phyloP scores from a whole-genome alignment of 2,329 filamentous ascomycete species.

The Ceratocystis cubensis region DNA sequence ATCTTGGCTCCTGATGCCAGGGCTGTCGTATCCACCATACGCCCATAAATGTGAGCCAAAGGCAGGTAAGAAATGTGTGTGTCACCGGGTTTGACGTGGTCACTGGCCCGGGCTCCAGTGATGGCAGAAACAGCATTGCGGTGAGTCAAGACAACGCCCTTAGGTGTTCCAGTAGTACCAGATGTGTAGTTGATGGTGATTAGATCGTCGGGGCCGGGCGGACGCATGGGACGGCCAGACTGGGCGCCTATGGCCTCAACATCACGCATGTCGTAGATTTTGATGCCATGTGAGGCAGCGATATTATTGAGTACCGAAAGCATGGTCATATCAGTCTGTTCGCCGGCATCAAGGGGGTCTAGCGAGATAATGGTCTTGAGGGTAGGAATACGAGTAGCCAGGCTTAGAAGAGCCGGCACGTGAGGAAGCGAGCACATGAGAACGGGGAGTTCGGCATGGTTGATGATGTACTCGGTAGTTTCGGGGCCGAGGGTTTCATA shows the following conservation, averaged over 20 bases:
- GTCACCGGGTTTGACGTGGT: conserved; percentile 41
- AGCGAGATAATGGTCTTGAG: conserved; percentile 82
- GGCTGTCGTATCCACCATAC: conserved; percentile 64
- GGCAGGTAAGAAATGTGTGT: conserved; percentile 77
- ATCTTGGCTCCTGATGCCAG: conserved; percentile 61
- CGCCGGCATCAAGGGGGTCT: conserved; percentile 69
- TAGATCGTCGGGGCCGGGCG: conserved; percentile 61
- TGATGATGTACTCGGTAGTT: conserved; percentile 88
- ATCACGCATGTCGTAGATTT: conserved; percentile 65
- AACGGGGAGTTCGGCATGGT: conserved; percentile 65
- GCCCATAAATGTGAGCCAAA: conserved; percentile 85
- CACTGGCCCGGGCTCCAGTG: conserved; percentile 45
- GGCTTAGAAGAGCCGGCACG: conserved; percentile 66
- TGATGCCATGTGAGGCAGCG: conserved; percentile 59
- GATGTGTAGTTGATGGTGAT: conserved; percentile 89
- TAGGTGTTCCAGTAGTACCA: conserved; percentile 70
- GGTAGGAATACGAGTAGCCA: conserved; percentile 60
- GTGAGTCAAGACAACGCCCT: conserved; percentile 76
- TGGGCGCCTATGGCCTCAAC: conserved; percentile 70
- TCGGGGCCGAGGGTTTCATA: conserved; percentile 93
- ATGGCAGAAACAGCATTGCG: conserved; percentile 64
- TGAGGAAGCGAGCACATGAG: conserved; percentile 71
- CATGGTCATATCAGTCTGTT: conserved; percentile 67
- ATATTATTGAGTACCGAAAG: conserved; percentile 61
- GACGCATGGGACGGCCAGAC: conserved; percentile 55